Conservation (phyloP, 495 filamentous ascomycete genomes). For the Staphylotrichum longicolle region DNA sequence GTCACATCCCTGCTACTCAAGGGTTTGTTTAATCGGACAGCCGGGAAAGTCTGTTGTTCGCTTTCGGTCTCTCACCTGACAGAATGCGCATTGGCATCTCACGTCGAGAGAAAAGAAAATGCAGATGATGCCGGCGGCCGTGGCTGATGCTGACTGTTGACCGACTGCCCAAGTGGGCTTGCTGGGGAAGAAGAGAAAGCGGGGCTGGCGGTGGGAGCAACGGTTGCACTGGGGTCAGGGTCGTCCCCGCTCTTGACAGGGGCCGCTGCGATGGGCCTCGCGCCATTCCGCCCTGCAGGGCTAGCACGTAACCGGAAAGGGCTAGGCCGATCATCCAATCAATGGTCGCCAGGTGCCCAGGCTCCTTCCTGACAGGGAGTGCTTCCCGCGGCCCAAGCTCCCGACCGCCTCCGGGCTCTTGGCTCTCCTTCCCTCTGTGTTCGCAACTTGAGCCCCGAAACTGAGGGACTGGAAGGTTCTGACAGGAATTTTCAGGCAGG, state of each 20-base stretch:
- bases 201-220: background rate
- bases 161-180: background rate
- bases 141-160: background rate
- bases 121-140: background rate
- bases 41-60: no score
- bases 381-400: slow-evolving; percentile 12
- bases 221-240: slow-evolving; percentile 2
- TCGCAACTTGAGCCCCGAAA: no score
- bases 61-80: no score
- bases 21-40: no score
- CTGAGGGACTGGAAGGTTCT: no score
- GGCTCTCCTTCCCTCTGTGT: background rate
- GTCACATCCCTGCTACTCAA: background rate
- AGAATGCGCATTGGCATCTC: background rate
- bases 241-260: slow-evolving; percentile 10
- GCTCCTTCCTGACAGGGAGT: slow-evolving; percentile 12
- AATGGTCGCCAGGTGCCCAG: slow-evolving; percentile 14
- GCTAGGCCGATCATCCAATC: slow-evolving; percentile 19
- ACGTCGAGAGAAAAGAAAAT: background rate
- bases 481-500: background rate
- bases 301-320: slow-evolving; percentile 18
- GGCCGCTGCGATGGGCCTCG: slow-evolving; percentile 15
- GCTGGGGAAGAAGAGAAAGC: background rate
- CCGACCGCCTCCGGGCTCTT: slow-evolving; percentile 6
- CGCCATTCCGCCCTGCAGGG: slow-evolving; percentile 22